A percentile compares a stretch with the other conserved stretches of the same genome.
Evolutionary conservation across 163 green algal genomes (phyloP).

Genomic region (Chlorella variabilis): DNA sequence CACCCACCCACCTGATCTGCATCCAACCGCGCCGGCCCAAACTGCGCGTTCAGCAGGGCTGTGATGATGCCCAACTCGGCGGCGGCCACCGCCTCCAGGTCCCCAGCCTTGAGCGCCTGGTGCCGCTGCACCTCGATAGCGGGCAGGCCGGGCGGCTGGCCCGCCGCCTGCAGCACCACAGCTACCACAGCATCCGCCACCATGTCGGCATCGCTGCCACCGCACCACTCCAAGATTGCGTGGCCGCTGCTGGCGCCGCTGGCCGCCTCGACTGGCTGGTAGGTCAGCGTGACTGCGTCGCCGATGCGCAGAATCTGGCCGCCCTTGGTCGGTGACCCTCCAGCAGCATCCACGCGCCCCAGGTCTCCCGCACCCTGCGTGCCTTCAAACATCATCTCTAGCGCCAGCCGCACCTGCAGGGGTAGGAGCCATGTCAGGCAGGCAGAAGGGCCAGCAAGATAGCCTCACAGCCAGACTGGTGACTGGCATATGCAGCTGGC

Average conservation of each 20-base stretch:
- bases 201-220: slow-evolving; percentile 75
- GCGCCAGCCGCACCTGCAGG: slow-evolving; percentile 78
- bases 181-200: slow-evolving; percentile 90
- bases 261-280: slow-evolving; percentile 42
- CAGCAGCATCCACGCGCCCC: slow-evolving; percentile 34
- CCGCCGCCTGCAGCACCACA: slow-evolving; percentile 74
- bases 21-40: slow-evolving; percentile 68
- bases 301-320: slow-evolving; percentile 66
- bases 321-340: neutral
- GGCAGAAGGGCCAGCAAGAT: neutral
- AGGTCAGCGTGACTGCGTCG: slow-evolving; percentile 71
- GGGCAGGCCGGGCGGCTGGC: slow-evolving; percentile 55
- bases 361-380: slow-evolving; percentile 69
- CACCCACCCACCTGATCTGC: slow-evolving; percentile 52
- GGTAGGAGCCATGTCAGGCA: neutral
- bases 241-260: slow-evolving; percentile 35
- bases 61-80: slow-evolving; percentile 73
- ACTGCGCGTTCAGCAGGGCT: slow-evolving; percentile 77
- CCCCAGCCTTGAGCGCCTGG: slow-evolving; percentile 55
- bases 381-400: slow-evolving; percentile 94
- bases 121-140: slow-evolving; percentile 60
- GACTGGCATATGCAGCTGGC: no score
- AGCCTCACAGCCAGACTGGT: neutral
- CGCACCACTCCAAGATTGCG: slow-evolving; percentile 86
- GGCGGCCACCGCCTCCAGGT: slow-evolving; percentile 51